Evolutionary conservation across 306 rosid genomes (phyloP).

Genomic region (Glycine soja): DNA sequence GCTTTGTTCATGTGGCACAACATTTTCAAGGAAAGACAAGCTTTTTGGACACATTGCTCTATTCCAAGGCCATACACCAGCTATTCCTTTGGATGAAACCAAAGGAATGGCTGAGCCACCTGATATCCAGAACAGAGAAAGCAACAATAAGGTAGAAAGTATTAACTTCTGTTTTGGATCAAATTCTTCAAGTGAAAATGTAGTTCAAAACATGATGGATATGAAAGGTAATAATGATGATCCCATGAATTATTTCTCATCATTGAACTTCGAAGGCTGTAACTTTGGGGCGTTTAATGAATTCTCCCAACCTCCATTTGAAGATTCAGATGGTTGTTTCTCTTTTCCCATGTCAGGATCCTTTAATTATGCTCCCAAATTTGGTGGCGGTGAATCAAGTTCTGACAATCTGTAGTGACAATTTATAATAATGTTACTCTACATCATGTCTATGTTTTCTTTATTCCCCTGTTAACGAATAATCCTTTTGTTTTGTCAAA

Average conservation of each 20-base stretch:
- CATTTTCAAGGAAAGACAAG: conserved; percentile 99
- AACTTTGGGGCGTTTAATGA: conserved; percentile 85
- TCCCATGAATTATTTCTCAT: conserved; percentile 77
- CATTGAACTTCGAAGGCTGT: conserved; percentile 78
- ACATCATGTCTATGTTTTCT: conserved; percentile 36
- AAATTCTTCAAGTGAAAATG: conserved; percentile 54
- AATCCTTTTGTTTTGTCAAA: conserved; percentile 46
- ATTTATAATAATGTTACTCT: conserved; percentile 43
- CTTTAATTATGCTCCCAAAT: conserved; percentile 67
- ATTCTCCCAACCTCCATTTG: conserved; percentile 84
- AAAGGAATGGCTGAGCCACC: conserved; percentile 53
- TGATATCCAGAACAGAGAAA: conserved; percentile 63
- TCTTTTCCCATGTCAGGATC: conserved; percentile 78
- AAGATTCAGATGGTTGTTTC: conserved; percentile 78
- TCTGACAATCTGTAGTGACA: conserved; percentile 54
- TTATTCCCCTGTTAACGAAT: conserved; percentile 40
- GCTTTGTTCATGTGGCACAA: conserved; percentile 99
- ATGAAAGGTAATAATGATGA: conserved; percentile 72
- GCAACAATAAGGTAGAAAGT: conserved; percentile 52
- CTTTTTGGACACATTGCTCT: conserved; percentile 98
- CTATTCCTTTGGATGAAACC: conserved; percentile 78
- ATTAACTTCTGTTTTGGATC: conserved; percentile 70
- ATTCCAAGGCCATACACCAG: conserved; percentile 99
- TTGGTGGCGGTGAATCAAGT: conserved; percentile 62
- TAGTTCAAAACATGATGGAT: conserved; percentile 58